Evolutionary conservation across 352 stramenopile species (phyloP), one percentile per base, ranked within the genome.

Genomic region (Phytophthora uliginosa): DNA sequence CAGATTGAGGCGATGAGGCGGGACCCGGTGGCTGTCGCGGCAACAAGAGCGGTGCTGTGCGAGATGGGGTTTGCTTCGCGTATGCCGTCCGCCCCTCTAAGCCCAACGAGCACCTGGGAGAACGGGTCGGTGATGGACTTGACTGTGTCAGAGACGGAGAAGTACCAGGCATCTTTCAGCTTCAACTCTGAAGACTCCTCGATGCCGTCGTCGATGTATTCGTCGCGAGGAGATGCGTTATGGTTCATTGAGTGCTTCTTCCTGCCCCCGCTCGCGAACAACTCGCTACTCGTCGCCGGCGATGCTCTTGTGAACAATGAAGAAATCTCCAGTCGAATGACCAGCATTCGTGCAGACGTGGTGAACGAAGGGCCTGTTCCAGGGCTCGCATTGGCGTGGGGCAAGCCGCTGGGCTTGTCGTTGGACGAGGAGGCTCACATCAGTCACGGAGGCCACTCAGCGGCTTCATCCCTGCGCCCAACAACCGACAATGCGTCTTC

Each of bases 371-470:
- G 64, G 47, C 33, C 67, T 9, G 66, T 79, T 13, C 83, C 85
- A n/a, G 87, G 87, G 4, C 60, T 89, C n/a, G 79, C 81, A 3
- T 71, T 95, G 12, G 40, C 78, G 17, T 95, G 87, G 87, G 87
- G 87, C 0, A 84, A 81, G n/a, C 74, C 73, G 0, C 76, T 79
- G 13, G 87, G 87, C 0, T 57, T 95, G n/a, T 91, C 87, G 0
- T 65, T 95, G 12, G 87, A 93, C 28, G 85, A 93, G 48, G 81
- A 90, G 60, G 69, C 78, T 22, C 76, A 74, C 10, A 72, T 85
- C 26, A 77, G 42, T 13, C 8, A 63, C 2, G 56, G 56, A n/a
- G 20, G 24, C 8, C 33, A n/a, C n/a, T 15, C 48, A 17, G 38
- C 51, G 10, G 66, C 64, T 4, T 17, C 69, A 17, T 71, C 58